Evolutionary conservation across 164 flowering plant species (phyloP), one percentile per base, ranked within the genome.

Genomic region (Buxus sempervirens): DNA sequence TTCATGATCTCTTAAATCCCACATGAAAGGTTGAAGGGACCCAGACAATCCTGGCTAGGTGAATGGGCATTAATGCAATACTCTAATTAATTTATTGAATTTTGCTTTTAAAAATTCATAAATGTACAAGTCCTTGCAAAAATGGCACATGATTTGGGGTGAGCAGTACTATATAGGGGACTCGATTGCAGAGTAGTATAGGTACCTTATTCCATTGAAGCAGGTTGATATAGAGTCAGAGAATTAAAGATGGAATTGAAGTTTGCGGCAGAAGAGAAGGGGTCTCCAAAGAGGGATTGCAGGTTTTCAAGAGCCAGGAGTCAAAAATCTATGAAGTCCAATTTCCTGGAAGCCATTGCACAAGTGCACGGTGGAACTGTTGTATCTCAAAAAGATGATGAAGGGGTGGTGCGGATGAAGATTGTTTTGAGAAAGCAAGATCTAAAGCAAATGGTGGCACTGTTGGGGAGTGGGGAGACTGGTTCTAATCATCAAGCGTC

Each of bases 341-440:
- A 54, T 57, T 45, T 60, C 21, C 18, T 71, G 65, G 79, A 73
- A 38, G 72, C 73, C 28, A 70, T 76, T 32, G 70, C 74, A 16
- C 54, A 70, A 2, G 64, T 60, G 5, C 73, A 69, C 15, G 81
- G 66, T 8, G 73, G 71, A 9, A 62, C 59, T 7, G 66, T 54
- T 14, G 77, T 72, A 59, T 67, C 67, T 18, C 61, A 70, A 6
- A 41, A 16, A 20, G 56, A 65, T 23, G 75, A 72, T 28, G 72
- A 68, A 21, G 79, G 80, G 5, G 80, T 67, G 25, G 72, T 77
- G 58, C 76, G 75, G 73, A 67, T 82, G 79, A 82, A 77, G 75
- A 62, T 82, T 23, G 51, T 74, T 62, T 78, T 80, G 24, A 79
- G 38, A 63, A 79, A 74, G 62, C 71, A 77, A 54, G 85, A 80